phyloP scores from a whole-genome alignment of 176 grass and related monocot species.

The Raddia guianensis region DNA sequence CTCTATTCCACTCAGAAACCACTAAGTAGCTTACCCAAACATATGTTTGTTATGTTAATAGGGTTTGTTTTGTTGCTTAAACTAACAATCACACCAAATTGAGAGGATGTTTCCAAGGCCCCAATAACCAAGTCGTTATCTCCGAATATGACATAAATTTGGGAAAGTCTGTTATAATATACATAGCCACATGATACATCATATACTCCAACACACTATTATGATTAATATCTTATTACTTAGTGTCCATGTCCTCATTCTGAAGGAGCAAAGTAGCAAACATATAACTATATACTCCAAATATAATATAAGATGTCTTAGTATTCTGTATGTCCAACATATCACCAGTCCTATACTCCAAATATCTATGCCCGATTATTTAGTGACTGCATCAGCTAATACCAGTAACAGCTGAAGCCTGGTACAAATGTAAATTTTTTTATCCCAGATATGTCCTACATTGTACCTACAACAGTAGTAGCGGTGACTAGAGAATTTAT shows the following conservation, averaged over 20 bases:
- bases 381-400: background rate
- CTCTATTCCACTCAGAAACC: constrained; percentile 1
- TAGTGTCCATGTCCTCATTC: background rate
- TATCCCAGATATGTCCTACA: background rate
- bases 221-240: background rate
- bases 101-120: background rate
- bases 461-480: constrained; percentile 8
- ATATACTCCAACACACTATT: background rate
- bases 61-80: background rate
- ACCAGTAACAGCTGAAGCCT: background rate
- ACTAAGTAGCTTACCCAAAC: background rate
- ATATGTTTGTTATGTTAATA: background rate
- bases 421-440: background rate
- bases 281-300: background rate
- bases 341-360: background rate
- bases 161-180: background rate
- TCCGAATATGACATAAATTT: constrained; percentile 6
- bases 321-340: background rate
- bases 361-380: background rate
- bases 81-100: background rate
- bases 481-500: background rate
- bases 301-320: background rate
- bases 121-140: background rate
- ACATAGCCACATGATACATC: background rate
- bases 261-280: background rate